These are phyloP conservation scores for Atalantia buxifolia DNA, from an alignment of 345 rosid species.

Conservation along the genomic window DNA sequence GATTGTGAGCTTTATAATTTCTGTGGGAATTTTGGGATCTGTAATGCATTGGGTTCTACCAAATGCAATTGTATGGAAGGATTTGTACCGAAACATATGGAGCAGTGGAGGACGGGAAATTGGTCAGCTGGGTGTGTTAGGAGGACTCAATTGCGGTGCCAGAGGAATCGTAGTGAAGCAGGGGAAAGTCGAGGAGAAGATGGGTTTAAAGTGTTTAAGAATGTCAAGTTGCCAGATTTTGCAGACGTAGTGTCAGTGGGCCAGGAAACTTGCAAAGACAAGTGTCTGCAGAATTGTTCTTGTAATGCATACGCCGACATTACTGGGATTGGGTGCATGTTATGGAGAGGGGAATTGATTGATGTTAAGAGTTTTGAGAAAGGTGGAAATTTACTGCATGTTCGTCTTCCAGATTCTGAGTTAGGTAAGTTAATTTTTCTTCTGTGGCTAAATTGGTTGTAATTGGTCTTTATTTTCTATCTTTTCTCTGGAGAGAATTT, in stretches of 20 bases:
- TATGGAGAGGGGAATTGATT: constrained; percentile 52
- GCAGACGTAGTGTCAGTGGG: background rate
- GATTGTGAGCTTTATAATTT: constrained; percentile 67
- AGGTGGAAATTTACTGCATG: constrained; percentile 33
- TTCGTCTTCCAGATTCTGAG: constrained; percentile 65
- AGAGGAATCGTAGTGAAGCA: constrained; percentile 6
- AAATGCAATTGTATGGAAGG: constrained; percentile 63
- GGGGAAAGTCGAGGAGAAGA: constrained; percentile 19
- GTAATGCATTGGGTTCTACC: constrained; percentile 22
- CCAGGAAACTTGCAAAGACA: background rate
- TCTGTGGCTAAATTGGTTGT: background rate
- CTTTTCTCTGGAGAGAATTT: background rate
- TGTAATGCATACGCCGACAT: constrained; percentile 52
- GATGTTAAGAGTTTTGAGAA: constrained; percentile 42
- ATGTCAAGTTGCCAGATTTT: constrained; percentile 42
- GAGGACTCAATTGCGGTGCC: constrained; percentile 29
- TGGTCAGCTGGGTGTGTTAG: constrained; percentile 45
- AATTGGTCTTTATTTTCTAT: constrained; percentile 2
- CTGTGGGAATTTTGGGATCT: constrained; percentile 69
- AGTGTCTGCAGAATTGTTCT: constrained; percentile 49
- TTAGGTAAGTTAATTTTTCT: constrained; percentile 27
- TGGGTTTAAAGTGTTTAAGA: constrained; percentile 20
- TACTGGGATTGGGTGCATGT: constrained; percentile 49
- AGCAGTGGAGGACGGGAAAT: constrained; percentile 29
- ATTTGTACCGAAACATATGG: constrained; percentile 27